Conservation (phyloP, 805 yeast species). For the Metschnikowia noctiluminum region DNA sequence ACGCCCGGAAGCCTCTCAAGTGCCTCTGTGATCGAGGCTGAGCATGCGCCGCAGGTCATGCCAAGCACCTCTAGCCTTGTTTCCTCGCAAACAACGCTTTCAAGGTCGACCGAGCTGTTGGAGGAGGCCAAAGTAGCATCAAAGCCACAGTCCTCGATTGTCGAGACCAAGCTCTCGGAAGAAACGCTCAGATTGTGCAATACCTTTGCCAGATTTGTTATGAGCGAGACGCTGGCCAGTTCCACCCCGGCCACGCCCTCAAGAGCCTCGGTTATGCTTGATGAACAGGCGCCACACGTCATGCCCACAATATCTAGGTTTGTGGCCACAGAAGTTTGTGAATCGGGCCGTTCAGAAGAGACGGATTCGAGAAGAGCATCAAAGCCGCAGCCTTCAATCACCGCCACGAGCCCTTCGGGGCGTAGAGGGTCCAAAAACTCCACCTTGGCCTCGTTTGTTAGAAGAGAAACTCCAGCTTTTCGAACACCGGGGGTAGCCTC, state of each 20-base stretch:
- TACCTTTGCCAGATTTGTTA: conserved; percentile 15
- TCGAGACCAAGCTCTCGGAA: conserved; percentile 2
- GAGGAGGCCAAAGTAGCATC: conserved; percentile 18
- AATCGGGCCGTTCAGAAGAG: not conserved
- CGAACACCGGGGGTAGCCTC: conserved; percentile 15
- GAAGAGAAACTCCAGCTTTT: conserved; percentile 21
- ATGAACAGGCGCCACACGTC: conserved; percentile 21
- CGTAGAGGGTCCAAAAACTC: conserved; percentile 1
- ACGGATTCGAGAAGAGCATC: conserved; percentile 13
- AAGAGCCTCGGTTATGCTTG: conserved; percentile 17
- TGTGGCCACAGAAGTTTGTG: not conserved
- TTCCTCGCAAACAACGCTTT: not conserved
- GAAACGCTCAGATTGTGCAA: conserved; percentile 5
- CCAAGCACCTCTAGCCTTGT: conserved; percentile 50
- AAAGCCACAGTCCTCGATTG: conserved; percentile 33
- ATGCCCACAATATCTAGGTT: conserved; percentile 13
- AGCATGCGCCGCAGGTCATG: conserved; percentile 92
- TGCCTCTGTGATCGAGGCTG: conserved; percentile 59
- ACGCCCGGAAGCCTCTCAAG: conserved; percentile 52
- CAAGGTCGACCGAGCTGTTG: not conserved
- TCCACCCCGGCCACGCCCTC: conserved; percentile 10
- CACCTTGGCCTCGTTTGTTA: conserved; percentile 29
- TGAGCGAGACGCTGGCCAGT: conserved; percentile 16
- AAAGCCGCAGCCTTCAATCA: conserved; percentile 18
- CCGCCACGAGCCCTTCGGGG: conserved; percentile 3